phyloP scores from a whole-genome alignment of 345 rosid species.

The Ailanthus altissimus region DNA sequence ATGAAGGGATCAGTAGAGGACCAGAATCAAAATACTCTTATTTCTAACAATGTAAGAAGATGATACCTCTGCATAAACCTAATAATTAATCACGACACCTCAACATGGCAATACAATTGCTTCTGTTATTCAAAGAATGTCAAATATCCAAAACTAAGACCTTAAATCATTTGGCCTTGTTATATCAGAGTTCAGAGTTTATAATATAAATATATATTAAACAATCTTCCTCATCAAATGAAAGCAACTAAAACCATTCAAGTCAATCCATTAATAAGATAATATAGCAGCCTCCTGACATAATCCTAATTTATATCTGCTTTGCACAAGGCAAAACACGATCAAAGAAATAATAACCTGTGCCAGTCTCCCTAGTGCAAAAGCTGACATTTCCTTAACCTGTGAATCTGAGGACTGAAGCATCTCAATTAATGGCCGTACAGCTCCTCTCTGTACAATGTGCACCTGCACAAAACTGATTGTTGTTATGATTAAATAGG shows the following conservation, averaged over 20 bases:
- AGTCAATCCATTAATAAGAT: not conserved
- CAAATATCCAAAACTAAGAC: not conserved
- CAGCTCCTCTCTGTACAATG: conserved; percentile 79
- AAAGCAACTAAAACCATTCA: not conserved
- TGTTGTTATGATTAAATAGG: conserved; percentile 7
- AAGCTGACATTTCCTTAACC: conserved; percentile 76
- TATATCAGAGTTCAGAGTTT: not conserved
- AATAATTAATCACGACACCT: not conserved
- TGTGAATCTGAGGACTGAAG: conserved; percentile 62
- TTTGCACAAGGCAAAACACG: conserved; percentile 5
- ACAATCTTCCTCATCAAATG: conserved; percentile 6
- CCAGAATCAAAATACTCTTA: not conserved
- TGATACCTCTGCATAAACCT: not conserved
- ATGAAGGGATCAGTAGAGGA: not conserved
- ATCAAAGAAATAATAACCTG: conserved; percentile 47
- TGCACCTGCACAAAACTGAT: conserved; percentile 54
- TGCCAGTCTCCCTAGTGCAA: conserved; percentile 82
- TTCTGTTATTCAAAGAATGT: not conserved
- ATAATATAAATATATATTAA: not conserved
- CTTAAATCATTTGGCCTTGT: not conserved
- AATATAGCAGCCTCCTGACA: not conserved
- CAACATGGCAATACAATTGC: not conserved
- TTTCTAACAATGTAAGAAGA: not conserved
- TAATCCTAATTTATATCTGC: not conserved
- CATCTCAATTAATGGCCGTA: conserved; percentile 68